phyloP scores from a whole-genome alignment of 352 stramenopile species.

The Globisporangium heterothallicum region DNA sequence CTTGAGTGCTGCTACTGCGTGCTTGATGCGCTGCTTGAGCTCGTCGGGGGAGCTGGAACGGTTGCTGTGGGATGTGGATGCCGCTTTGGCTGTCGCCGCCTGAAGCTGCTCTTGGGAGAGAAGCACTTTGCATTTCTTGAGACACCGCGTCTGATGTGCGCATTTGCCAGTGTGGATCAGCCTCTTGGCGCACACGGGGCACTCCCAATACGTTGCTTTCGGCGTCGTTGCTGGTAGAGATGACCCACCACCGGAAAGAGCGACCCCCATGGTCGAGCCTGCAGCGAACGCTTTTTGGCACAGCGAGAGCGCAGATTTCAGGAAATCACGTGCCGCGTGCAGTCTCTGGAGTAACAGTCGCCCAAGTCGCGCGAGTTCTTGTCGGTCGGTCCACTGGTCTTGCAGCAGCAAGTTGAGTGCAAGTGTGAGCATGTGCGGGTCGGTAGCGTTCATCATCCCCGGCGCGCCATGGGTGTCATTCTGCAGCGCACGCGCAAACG shows the following conservation, averaged over 20 bases:
- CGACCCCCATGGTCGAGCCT: no score
- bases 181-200: slow-evolving; percentile 7
- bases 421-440: slow-evolving; percentile 7
- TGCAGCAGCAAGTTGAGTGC: slow-evolving; percentile 9
- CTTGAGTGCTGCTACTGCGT: not conserved
- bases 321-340: slow-evolving; percentile 5
- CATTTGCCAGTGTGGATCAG: slow-evolving; percentile 8
- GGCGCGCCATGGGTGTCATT: slow-evolving; percentile 7
- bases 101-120: slow-evolving; percentile 10
- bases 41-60: not conserved
- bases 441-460: slow-evolving; percentile 2
- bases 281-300: not conserved
- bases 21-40: slow-evolving; percentile 5
- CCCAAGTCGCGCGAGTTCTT: not conserved
- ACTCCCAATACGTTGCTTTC: slow-evolving; percentile 12
- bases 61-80: not conserved
- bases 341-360: slow-evolving; percentile 8
- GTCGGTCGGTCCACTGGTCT: slow-evolving; percentile 3
- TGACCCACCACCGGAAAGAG: not conserved
- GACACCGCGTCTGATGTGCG: slow-evolving; percentile 6
- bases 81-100: not conserved
- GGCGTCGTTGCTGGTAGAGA: not conserved
- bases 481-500: slow-evolving; percentile 13
- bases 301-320: slow-evolving; percentile 8
- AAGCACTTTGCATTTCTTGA: slow-evolving; percentile 10